These are phyloP conservation scores for Diaporthe sp. DNA, from an alignment of 2,329 filamentous ascomycete genomes.

Conservation along the genomic window DNA sequence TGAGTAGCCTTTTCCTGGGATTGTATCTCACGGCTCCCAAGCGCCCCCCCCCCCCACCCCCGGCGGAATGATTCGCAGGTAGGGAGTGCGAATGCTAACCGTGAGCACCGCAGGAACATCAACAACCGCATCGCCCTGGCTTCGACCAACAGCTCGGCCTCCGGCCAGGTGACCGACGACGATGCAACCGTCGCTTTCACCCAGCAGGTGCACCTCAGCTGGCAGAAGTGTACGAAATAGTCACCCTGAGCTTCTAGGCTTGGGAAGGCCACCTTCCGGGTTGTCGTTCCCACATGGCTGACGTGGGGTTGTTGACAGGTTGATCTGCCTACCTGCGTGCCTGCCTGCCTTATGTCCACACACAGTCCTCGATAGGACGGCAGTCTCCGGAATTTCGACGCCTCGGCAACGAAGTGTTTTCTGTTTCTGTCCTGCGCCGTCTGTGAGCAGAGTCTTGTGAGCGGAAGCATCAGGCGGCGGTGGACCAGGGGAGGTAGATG, in stretches of 20 bases:
- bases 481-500: background rate
- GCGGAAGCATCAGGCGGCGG: background rate
- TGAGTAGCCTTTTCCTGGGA: background rate
- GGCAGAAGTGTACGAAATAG: slow-evolving; percentile 45
- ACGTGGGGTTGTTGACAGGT: slow-evolving; percentile 14
- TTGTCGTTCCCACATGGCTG: slow-evolving; percentile 4
- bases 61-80: background rate
- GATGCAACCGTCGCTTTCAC: slow-evolving; percentile 57
- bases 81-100: background rate
- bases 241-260: slow-evolving; percentile 10
- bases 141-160: slow-evolving; percentile 50
- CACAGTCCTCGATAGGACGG: no score
- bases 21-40: no score
- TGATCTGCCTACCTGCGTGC: background rate
- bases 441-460: background rate
- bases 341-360: background rate
- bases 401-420: background rate
- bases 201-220: slow-evolving; percentile 55
- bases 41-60: background rate
- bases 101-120: slow-evolving; percentile 47
- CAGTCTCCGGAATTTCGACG: background rate
- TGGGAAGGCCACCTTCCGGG: slow-evolving; percentile 5
- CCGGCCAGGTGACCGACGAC: slow-evolving; percentile 55
- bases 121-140: slow-evolving; percentile 56
- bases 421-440: background rate